Evolutionary conservation across 179 eudicot species (phyloP), one percentile per base, ranked within the genome.

Genomic region (Gypsophila paniculata): DNA sequence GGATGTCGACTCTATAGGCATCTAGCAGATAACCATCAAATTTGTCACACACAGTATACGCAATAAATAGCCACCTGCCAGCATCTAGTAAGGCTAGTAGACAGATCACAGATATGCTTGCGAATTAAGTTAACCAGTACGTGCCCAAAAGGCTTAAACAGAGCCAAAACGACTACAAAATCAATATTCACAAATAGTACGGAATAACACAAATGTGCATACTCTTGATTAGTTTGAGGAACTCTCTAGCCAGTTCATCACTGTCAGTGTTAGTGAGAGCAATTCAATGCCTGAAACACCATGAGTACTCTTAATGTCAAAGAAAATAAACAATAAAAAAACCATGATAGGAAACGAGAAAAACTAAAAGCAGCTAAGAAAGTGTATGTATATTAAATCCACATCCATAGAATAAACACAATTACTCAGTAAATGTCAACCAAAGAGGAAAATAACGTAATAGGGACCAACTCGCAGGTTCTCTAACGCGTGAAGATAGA

Each of bases 201-300:
- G 42, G 61, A 12, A 21, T 4, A 14, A 8, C n/a, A n/a, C n/a
- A n/a, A n/a, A n/a, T n/a, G n/a, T n/a, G n/a, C n/a, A n/a, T 60
- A 72, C 63, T 13, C 34, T 11, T 46, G 32, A 39, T 46, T 64
- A 76, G 38, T 58, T 21, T 38, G 36, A 29, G 22, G 48, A 25
- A 53, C 21, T 51, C 62, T 61, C 14, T 14, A 52, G 49, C 53
- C 26, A 61, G 49, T 61, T 18, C 61, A 58, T 44, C 22, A 25
- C 69, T 70, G 44, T 78, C 71, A 14, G n/a, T 4, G 36, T 3
- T 15, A 78, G 19, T 22, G 52, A 52, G 71, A 69, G 38, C 70
- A 65, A 51, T 70, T 26, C 61, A 51, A 29, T 21, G 74, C 64
- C 81, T 77, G 77, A 70, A 74, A 44, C 36, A 65, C 68, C 48